Base-by-base conservation (phyloP, 805 yeast species). In the Tetrapisispora namnaoensis region DNA sequence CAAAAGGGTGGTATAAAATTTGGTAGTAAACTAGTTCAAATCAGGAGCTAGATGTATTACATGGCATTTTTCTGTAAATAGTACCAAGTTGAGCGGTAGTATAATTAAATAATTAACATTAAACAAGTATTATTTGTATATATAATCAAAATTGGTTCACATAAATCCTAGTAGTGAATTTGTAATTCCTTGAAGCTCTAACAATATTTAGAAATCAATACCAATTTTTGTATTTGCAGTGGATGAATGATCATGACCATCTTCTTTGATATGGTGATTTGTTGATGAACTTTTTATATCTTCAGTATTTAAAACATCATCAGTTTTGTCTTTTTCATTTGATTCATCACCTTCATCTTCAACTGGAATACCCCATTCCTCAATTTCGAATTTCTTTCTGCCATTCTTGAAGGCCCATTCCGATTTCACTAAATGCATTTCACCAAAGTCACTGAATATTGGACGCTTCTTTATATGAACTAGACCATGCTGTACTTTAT, bases 301-400 rank as follows among this genome's bases (percentile, higher is more conserved):
- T 18, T 37, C 49, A 13, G 38, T 37, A 27, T 42, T 42, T 18
- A 42, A 14, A 2, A 41, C 35, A 24, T 28, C 42, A 18, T 35
- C 32, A 18, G 37, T 28, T 11, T 18, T 27, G n/a, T 46, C 37
- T 4, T 24, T 42, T 37, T 16, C n/a, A 30, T 28, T 13, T 27
- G 14, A 37, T 21, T 40, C 69, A 5, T 69, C 76, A 16, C 74
- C 83, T n/a, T 74, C 85, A 50, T 84, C 95, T 49, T 89, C 96
- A 2, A 91, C 95, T 0, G 99, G 98, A 45, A 93, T 93, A n/a
- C 95, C 87, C 95, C 96, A 93, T 59, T 82, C 87, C 55, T 86
- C 91, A 47, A 93, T 83, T 59, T 86, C 96, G 61, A 91, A 88
- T 57, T 77, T 80, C 64, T 80, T 79, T 53, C 85, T 76, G 14